Percentiles rank a stretch among this genome's conserved stretches.
These are phyloP conservation scores for Bryoerythrophyllum caledonicum DNA, from an alignment of 225 moss, liverwort and hornwort species.

Conservation along the genomic window DNA sequence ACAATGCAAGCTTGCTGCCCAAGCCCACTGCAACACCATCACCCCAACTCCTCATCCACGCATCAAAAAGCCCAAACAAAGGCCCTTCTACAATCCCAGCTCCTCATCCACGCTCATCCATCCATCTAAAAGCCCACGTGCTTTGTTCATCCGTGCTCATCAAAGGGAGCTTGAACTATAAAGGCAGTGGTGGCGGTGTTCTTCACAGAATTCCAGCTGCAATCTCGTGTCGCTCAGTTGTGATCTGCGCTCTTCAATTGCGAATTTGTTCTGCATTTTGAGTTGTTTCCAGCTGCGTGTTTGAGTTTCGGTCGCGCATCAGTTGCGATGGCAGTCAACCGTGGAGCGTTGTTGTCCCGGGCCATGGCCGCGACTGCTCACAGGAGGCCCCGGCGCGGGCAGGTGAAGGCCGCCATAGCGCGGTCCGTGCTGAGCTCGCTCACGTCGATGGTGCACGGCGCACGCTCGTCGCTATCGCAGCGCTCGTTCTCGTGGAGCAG, in stretches of 20 bases:
- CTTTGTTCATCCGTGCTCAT: too few species aligned
- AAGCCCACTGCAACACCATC: too few species aligned
- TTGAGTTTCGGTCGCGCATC: background rate
- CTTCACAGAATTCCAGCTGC: background rate
- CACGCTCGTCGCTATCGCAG: slow-evolving; percentile 25
- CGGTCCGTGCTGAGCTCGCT: slow-evolving; percentile 30
- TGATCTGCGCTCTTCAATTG: too few species aligned
- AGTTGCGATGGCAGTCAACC: slow-evolving; percentile 27
- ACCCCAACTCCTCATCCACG: too few species aligned
- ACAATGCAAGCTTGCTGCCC: too few species aligned
- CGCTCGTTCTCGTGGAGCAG: slow-evolving; percentile 15
- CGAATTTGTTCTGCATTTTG: too few species aligned
- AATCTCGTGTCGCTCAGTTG: background rate
- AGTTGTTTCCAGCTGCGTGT: background rate
- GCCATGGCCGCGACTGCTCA: background rate
- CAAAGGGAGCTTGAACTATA: background rate
- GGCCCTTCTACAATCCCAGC: too few species aligned
- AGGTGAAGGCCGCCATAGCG: slow-evolving; percentile 49
- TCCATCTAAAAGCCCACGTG: too few species aligned
- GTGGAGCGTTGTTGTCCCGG: background rate
- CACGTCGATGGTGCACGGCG: slow-evolving; percentile 23
- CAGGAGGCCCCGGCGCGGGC: slow-evolving; percentile 3
- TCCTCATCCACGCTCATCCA: too few species aligned
- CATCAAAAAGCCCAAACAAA: too few species aligned
- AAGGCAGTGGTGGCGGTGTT: slow-evolving; percentile 4